Evolutionary conservation across 129 eudicot genomes (phyloP), one percentile per base, ranked within the genome.

Genomic region (Erigeron canadensis): DNA sequence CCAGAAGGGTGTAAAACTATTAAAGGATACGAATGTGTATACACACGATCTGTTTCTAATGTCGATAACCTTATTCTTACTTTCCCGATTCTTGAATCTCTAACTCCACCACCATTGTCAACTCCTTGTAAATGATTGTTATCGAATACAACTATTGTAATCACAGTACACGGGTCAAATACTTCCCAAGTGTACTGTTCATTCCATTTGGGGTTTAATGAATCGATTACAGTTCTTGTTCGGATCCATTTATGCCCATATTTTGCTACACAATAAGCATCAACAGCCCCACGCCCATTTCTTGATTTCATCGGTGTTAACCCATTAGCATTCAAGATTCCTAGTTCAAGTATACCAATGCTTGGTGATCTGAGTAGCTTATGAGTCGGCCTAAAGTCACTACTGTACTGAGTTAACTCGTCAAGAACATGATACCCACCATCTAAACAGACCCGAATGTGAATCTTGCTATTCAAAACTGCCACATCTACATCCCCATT

Each of bases 351-450:
- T 6, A 78, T 55, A 5, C 82, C 82, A 18, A 78, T 78, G 23
- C 73, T 78, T 1, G 82, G 77, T 4, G 77, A 11, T 65, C 77
- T 72, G 1, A 78, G 72, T 23, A 70, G 56, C 37, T 66, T 63
- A 42, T 73, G 70, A 12, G 77, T 63, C 37, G 82, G 51, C 21
- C 82, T 10, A 1, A 78, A 28, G 40, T 78, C 77, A 15, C 82
- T 78, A 34, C 82, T 78, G 28, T 78, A 78, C 77, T 78, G 82
- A 54, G 82, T 78, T 72, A 78, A 78, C 77, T 78, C 82, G 43
- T 78, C 82, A 10, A 78, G 82, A 22, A 78, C 82, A 71, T 78
- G 82, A 78, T 78, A 78, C 63, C 82, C 82, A 0, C 82, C 82
- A 12, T 78, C 82, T 17, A 78, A 78, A 65, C 82, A 78, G 15